phyloP scores from a whole-genome alignment of 1,284 basidiomycete genomes.

The Ceratobasidium sp. region DNA sequence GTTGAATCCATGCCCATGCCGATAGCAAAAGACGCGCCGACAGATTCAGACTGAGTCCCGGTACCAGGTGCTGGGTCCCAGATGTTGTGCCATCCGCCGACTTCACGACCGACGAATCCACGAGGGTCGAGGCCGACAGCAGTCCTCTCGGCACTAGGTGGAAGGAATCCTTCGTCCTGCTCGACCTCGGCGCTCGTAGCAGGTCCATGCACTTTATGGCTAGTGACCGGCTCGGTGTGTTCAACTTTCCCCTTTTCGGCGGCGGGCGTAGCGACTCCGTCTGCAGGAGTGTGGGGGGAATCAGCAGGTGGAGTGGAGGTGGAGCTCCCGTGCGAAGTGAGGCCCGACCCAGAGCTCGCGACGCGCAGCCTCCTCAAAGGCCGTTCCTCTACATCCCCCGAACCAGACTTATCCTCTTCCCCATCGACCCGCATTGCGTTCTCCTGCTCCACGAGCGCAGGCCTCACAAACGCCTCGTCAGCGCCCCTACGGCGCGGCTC shows the following conservation, averaged over 20 bases:
- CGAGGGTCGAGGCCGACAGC: constrained; percentile 13
- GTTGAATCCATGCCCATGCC: background rate
- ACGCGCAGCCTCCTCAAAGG: constrained; percentile 27
- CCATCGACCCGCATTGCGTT: constrained; percentile 15
- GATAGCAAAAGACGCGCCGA: constrained; percentile 3
- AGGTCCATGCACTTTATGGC: background rate
- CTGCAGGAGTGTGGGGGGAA: constrained; percentile 30
- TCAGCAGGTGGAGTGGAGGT: constrained; percentile 11
- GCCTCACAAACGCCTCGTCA: constrained; percentile 27
- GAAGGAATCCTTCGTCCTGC: constrained; percentile 32
- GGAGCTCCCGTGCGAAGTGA: background rate
- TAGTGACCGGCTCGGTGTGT: background rate
- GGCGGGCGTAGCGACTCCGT: background rate
- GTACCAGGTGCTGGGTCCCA: constrained; percentile 1
- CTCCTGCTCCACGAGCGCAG: background rate
- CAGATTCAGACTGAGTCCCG: constrained; percentile 5
- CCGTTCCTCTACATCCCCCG: constrained; percentile 4
- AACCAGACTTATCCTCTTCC: background rate
- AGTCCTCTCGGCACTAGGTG: constrained; percentile 25
- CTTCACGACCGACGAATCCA: constrained; percentile 33
- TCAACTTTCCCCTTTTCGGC: constrained; percentile 2
- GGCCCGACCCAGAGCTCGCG: constrained; percentile 6
- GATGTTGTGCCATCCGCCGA: constrained; percentile 17
- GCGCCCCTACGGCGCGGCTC: constrained; percentile 18
- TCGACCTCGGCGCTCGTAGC: constrained; percentile 2